phyloP scores from a whole-genome alignment of 352 stramenopile genomes.

The Detonula confervacea region DNA sequence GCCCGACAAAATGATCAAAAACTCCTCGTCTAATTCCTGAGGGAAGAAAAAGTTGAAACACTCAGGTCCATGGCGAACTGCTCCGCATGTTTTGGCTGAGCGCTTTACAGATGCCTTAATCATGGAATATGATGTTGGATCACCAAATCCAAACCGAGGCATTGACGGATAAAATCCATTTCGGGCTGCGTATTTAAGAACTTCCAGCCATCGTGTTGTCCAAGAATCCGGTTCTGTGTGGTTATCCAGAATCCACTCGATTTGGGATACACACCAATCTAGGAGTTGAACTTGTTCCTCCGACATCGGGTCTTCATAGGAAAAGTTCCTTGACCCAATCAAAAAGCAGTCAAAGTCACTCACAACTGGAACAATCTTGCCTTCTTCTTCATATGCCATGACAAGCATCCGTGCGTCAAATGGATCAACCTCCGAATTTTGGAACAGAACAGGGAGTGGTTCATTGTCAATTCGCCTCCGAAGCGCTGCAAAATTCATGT shows the following conservation, averaged over 20 bases:
- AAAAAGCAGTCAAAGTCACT: slow-evolving; percentile 80
- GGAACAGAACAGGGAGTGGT: slow-evolving; percentile 44
- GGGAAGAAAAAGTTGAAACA: slow-evolving; percentile 83
- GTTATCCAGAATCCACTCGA: slow-evolving; percentile 64
- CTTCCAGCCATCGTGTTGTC: slow-evolving; percentile 65
- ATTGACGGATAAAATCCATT: slow-evolving; percentile 56
- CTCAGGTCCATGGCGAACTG: slow-evolving; percentile 73
- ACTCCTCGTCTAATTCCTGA: slow-evolving; percentile 73
- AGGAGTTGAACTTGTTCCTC: slow-evolving; percentile 69
- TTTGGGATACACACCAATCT: slow-evolving; percentile 66
- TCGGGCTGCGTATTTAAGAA: slow-evolving; percentile 53
- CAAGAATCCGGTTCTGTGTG: slow-evolving; percentile 46
- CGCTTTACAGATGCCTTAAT: slow-evolving; percentile 58
- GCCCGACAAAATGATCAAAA: slow-evolving; percentile 62
- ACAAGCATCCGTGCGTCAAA: slow-evolving; percentile 61
- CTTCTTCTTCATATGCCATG: slow-evolving; percentile 75
- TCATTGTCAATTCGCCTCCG: slow-evolving; percentile 18
- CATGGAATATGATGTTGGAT: slow-evolving; percentile 69
- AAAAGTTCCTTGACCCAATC: slow-evolving; percentile 59
- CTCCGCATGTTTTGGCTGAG: slow-evolving; percentile 45
- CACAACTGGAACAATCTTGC: slow-evolving; percentile 63
- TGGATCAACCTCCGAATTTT: slow-evolving; percentile 28
- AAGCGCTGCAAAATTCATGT: slow-evolving; percentile 64
- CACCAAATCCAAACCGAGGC: slow-evolving; percentile 71
- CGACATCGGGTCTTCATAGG: slow-evolving; percentile 58